phyloP scores from a whole-genome alignment of 202 grass and related monocot species.

The Miscanthus sacchariflorus region DNA sequence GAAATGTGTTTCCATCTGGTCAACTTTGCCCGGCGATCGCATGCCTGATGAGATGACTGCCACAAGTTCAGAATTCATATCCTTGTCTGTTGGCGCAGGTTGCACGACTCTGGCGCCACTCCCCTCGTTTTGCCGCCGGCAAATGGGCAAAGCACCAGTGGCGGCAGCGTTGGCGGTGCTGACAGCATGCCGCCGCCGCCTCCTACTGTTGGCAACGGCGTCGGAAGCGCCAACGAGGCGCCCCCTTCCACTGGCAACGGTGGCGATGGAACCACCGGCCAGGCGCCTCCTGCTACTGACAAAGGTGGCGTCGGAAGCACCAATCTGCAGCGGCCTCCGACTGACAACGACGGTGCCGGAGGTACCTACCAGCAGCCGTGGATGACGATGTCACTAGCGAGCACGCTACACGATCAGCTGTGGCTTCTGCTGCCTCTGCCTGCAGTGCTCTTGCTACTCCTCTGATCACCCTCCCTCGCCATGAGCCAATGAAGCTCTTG shows the following conservation, averaged over 20 bases:
- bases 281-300: background rate
- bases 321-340: background rate
- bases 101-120: background rate
- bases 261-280: slow-evolving; percentile 1
- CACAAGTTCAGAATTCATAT: background rate
- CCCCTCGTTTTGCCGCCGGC: background rate
- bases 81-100: background rate
- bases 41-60: no score
- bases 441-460: slow-evolving; percentile 29
- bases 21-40: background rate
- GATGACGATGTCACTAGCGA: slow-evolving; percentile 36
- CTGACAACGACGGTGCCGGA: background rate
- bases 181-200: background rate
- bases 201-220: background rate
- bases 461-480: slow-evolving; percentile 23
- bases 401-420: slow-evolving; percentile 17
- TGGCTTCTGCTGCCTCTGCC: slow-evolving; percentile 40
- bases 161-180: background rate
- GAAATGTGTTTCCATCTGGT: background rate
- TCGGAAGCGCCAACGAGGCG: background rate
- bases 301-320: background rate
- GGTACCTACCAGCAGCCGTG: slow-evolving; percentile 28
- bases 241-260: background rate
- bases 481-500: slow-evolving; percentile 11
- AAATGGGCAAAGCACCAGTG: slow-evolving; percentile 8